These are phyloP conservation scores for Serendipita indica DNA, from an alignment of 768 basidiomycete genomes.

Conservation along the genomic window DNA sequence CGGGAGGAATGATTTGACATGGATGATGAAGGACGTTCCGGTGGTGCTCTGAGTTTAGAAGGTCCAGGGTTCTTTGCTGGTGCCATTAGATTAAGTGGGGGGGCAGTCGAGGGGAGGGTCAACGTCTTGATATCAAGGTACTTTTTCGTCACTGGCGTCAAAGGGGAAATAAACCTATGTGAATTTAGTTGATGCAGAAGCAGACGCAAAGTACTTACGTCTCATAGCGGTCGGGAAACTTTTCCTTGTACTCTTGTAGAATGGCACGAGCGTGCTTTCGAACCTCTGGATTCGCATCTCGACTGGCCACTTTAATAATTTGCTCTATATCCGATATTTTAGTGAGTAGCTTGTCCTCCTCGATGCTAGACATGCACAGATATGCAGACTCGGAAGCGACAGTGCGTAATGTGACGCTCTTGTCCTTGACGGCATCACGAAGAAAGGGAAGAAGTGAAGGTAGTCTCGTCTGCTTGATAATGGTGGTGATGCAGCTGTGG, in stretches of 20 bases:
- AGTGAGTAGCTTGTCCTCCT: not conserved
- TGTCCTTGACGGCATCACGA: slow-evolving; percentile 15
- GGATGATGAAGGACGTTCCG: no score
- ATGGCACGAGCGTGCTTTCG: slow-evolving; percentile 25
- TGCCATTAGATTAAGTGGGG: not conserved
- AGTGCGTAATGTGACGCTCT: slow-evolving; percentile 15
- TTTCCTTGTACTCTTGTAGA: slow-evolving; percentile 15
- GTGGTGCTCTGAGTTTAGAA: no score
- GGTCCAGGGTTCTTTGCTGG: not conserved
- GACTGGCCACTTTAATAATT: slow-evolving; percentile 16
- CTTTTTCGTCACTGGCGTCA: slow-evolving; percentile 18
- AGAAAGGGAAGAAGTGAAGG: slow-evolving; percentile 14
- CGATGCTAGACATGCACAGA: slow-evolving; percentile 11
- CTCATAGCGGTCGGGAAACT: slow-evolving; percentile 18
- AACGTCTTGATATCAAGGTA: slow-evolving; percentile 18
- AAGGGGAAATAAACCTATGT: slow-evolving; percentile 17
- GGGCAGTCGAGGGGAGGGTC: not conserved
- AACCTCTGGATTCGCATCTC: slow-evolving; percentile 18
- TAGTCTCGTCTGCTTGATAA: slow-evolving; percentile 16
- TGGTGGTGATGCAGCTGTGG: slow-evolving; percentile 13
- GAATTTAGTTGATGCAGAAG: not conserved
- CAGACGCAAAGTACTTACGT: slow-evolving; percentile 14
- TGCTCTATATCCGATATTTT: slow-evolving; percentile 17
- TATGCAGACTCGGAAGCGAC: slow-evolving; percentile 13
- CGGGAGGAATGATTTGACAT: no score